Evolutionary conservation across 2,329 filamentous ascomycete genomes (phyloP).

Genomic region (Echinosphaeria canescens): DNA sequence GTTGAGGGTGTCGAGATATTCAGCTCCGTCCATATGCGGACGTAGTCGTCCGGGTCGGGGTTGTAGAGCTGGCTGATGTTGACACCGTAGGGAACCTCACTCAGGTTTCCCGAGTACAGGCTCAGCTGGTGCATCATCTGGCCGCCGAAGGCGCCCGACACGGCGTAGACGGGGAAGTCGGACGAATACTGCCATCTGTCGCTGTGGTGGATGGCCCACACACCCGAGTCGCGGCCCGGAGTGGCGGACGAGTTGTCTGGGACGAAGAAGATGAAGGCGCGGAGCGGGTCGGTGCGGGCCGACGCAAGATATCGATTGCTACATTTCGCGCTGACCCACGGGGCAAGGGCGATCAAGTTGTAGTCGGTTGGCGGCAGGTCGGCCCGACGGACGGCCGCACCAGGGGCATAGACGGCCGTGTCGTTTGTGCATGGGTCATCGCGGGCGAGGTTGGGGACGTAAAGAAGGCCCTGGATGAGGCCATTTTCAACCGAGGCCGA

Average conservation of each 20-base stretch:
- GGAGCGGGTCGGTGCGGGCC: constrained; percentile 32
- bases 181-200: constrained; percentile 51
- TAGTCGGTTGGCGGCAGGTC: constrained; percentile 50
- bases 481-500: constrained; percentile 35
- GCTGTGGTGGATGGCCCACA: constrained; percentile 51
- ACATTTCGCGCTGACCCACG: constrained; percentile 62
- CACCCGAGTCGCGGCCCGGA: constrained; percentile 36
- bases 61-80: constrained; percentile 32
- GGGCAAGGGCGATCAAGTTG: constrained; percentile 61
- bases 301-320: constrained; percentile 48
- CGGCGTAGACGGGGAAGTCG: constrained; percentile 63
- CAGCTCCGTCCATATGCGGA: constrained; percentile 36
- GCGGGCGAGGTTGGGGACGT: constrained; percentile 48
- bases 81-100: constrained; percentile 31
- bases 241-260: constrained; percentile 35
- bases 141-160: constrained; percentile 44
- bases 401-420: constrained; percentile 44
- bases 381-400: constrained; percentile 50
- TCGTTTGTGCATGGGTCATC: constrained; percentile 39
- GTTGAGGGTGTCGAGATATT: constrained; percentile 20
- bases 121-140: constrained; percentile 51
- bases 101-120: constrained; percentile 58
- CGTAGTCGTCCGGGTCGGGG: constrained; percentile 32
- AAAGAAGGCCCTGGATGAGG: constrained; percentile 58
- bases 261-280: constrained; percentile 41